Base-by-base conservation (phyloP, 148 eudicot genomes). In the Amaranthus cruentus region DNA sequence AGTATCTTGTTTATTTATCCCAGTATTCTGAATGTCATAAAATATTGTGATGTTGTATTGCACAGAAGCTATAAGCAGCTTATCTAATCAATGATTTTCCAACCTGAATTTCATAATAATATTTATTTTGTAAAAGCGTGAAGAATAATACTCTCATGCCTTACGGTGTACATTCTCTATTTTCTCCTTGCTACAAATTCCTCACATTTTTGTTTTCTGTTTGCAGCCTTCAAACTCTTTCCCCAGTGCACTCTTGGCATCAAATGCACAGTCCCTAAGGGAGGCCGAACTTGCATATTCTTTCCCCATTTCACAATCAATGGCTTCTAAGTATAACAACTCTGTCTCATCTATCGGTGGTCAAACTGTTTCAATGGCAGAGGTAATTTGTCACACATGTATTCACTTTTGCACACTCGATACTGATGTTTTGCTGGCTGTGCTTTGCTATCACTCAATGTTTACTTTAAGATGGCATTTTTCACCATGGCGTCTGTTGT, bases 231-330 rank as follows among this genome's bases (percentile, higher is more conserved):
- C 91, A 15, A 87, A 83, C 57, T 75, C 96, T 21, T 77, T 88
- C 79, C 96, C 90, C 55, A 86, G 78, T 77, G 69, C 89, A 60
- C 81, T 88, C 76, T 82, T 87, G 84, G 85, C 92, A 47, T 85
- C 96, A 49, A 88, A 82, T 78, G 83, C 59, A 80, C 91, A 85
- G 51, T 78, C 91, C 75, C 81, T 72, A 11, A 83, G 93, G 80
- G 98, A 94, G 79, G 73, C 95, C 55, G 97, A 94, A 62, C 81
- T 83, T 62, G 81, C 91, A 50, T 91, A 88, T 83, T 88, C 85
- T 15, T 91, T 91, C 75, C 84, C 96, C 51, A 74, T 82, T 57
- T 58, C 85, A 28, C 97, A 87, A 75, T 82, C 97, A 62, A 76
- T 86, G 87, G 78, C 88, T 47, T 43, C 87, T 8, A 91, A 87